Evolutionary conservation across 2,329 filamentous ascomycete genomes (phyloP).

Genomic region (Elsinoe perseae): DNA sequence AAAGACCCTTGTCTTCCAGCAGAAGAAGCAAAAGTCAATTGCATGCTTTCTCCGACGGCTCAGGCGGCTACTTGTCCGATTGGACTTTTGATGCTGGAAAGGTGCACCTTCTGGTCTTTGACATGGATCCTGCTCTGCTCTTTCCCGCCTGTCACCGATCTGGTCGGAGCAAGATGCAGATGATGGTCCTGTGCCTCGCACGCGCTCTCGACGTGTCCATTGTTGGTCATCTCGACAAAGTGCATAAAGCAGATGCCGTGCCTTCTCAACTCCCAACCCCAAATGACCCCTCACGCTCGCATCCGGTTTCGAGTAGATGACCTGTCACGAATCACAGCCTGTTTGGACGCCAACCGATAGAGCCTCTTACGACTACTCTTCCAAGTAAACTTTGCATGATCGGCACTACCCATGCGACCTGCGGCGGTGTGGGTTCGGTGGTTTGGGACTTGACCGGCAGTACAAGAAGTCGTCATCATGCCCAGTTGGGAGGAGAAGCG

Average conservation of each 20-base stretch:
- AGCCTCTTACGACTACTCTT: neutral
- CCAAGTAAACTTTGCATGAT: neutral
- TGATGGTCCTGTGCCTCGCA: neutral
- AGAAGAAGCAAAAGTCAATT: neutral
- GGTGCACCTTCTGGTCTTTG: conserved; percentile 2
- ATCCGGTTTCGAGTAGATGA: conserved; percentile 7
- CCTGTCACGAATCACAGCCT: neutral
- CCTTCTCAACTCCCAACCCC: neutral
- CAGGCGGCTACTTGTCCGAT: conserved; percentile 1
- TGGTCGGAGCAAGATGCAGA: neutral
- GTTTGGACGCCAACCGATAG: neutral
- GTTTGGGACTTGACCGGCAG: neutral
- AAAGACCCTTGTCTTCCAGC: neutral
- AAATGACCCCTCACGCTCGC: neutral
- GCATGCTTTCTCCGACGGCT: neutral
- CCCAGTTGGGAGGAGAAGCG: conserved; percentile 6
- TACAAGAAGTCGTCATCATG: conserved; percentile 2
- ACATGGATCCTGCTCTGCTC: neutral
- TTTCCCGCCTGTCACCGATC: conserved; percentile 9
- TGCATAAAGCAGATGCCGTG: neutral
- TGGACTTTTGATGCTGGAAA: neutral
- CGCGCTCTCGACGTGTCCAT: neutral
- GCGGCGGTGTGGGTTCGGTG: neutral
- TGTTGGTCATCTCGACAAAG: neutral
- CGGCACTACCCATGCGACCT: neutral